Base-by-base conservation (phyloP, 2,329 filamentous ascomycete species). In the Madurella fahalii region DNA sequence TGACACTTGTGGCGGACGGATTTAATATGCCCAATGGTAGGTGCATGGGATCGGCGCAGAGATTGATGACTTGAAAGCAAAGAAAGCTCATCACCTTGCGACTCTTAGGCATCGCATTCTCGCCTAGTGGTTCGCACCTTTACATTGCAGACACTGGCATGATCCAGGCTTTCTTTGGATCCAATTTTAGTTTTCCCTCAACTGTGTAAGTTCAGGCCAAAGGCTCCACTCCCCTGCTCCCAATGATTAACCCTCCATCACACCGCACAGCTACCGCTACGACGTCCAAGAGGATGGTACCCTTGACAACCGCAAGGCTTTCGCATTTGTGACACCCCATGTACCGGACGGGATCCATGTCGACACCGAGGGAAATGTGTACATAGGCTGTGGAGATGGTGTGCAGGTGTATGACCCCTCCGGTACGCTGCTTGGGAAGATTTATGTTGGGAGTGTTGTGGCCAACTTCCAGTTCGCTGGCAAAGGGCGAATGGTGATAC, bases 131-230 rank as follows among this genome's bases (percentile, higher is more conserved):
- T 17, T 65, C 66, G 8, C 69, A 75, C 18, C 69, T 77, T 2
- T 85, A 85, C 54, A 68, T 85, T 3, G 77, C 80, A 9, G 82
- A 85, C 60, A 82, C 78, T 0, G 83, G 82, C 2, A 71, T 73
- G 40, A 68, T 69, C 8, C 71, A 69, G n/a, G 74, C 65, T 0
- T 70, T 74, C n/a, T 71, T 68, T 48, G 77, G 77, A 12, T 60
- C 63, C 31, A 74, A 77, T 34, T 61, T 67, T 1, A 70, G 72
- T 0, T 62, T 68, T 7, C 74, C 77, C 0, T 67, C 78, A 2
- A 74, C 74, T 15, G 74, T 83, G 77, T 80, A 64, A 64, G 77
- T 59, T 2, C 58, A 62, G 31, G 79, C 73, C 77, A 60, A 61
- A 37, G 4, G 11, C 13, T 72, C 57, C 7, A 16, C 7, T 20